Conservation (phyloP, 306 rosid genomes). For the Citrullus mucosospermus region DNA sequence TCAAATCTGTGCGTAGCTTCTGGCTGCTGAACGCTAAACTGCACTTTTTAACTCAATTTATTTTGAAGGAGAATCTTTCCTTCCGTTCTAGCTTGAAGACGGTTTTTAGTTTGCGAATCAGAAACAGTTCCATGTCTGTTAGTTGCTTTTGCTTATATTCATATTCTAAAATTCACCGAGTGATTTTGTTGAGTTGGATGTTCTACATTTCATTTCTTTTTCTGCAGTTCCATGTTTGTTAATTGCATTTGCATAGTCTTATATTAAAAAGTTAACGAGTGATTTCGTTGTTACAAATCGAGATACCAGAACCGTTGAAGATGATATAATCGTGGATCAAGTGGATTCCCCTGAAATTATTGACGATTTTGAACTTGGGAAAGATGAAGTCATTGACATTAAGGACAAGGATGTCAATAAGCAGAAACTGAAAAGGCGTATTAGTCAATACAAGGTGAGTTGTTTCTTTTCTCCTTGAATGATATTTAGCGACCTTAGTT, state of each 20-base stretch:
- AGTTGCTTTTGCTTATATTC: neutral
- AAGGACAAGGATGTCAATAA: constrained; percentile 64
- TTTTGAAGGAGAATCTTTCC: too few relatives aligned
- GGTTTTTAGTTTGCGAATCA: neutral
- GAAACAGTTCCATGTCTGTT: neutral
- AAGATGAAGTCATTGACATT: constrained; percentile 62
- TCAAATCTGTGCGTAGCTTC: neutral
- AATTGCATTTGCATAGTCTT: neutral
- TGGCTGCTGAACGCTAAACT: neutral
- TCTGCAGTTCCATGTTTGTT: neutral
- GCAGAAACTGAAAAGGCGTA: constrained; percentile 56
- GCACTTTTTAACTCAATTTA: neutral
- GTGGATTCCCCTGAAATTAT: constrained; percentile 64
- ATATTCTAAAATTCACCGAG: neutral
- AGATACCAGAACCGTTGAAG: constrained; percentile 64
- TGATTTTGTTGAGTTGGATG: constrained; percentile 1
- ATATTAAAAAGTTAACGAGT: neutral
- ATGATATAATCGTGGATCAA: constrained; percentile 66
- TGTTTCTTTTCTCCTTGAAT: neutral
- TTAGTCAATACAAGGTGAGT: constrained; percentile 44
- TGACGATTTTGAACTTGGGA: constrained; percentile 80
- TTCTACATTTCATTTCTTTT: neutral
- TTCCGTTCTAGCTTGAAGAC: neutral
- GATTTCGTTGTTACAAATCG: neutral
- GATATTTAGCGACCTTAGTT: neutral